Evolutionary conservation across 2,329 filamentous ascomycete species (phyloP).

Genomic region (Fusarium sororula): DNA sequence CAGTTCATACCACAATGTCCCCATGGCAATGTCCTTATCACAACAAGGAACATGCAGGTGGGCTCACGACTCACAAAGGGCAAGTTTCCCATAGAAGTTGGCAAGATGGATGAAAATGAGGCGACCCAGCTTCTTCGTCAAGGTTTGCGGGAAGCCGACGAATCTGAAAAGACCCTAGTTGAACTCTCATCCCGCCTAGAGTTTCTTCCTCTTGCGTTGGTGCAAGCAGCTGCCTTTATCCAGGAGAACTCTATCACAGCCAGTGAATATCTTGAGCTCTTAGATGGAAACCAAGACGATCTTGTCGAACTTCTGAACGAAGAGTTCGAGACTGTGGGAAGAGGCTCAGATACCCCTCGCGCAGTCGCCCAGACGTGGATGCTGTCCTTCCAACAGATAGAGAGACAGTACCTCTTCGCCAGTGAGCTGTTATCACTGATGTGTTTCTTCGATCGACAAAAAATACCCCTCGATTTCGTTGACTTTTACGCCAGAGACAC

Average conservation of each 20-base stretch:
- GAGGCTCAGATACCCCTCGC: constrained; percentile 39
- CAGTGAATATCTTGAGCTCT: constrained; percentile 42
- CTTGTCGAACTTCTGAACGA: constrained; percentile 41
- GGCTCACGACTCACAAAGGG: constrained; percentile 39
- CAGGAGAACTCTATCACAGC: constrained; percentile 41
- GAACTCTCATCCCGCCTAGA: constrained; percentile 41
- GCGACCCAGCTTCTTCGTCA: constrained; percentile 36
- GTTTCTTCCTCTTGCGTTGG: constrained; percentile 47
- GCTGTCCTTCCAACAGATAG: constrained; percentile 48
- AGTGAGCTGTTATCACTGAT: constrained; percentile 47
- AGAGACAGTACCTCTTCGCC: constrained; percentile 34
- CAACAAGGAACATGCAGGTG: constrained; percentile 43
- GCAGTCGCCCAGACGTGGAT: constrained; percentile 47
- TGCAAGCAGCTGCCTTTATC: constrained; percentile 49
- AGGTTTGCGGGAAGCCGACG: constrained; percentile 9
- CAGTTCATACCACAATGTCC: too few species aligned
- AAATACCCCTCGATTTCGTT: constrained; percentile 39
- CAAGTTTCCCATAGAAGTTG: constrained; percentile 41
- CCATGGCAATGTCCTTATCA: too few species aligned
- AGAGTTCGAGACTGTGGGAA: constrained; percentile 44
- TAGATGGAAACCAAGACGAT: constrained; percentile 22
- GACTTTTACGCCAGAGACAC: constrained; percentile 1
- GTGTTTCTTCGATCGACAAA: constrained; percentile 44
- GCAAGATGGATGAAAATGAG: constrained; percentile 23
- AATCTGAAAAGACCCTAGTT: neutral